These are phyloP conservation scores for Fonsecaea pugnacius DNA, from an alignment of 2,329 filamentous ascomycete genomes.

Conservation along the genomic window DNA sequence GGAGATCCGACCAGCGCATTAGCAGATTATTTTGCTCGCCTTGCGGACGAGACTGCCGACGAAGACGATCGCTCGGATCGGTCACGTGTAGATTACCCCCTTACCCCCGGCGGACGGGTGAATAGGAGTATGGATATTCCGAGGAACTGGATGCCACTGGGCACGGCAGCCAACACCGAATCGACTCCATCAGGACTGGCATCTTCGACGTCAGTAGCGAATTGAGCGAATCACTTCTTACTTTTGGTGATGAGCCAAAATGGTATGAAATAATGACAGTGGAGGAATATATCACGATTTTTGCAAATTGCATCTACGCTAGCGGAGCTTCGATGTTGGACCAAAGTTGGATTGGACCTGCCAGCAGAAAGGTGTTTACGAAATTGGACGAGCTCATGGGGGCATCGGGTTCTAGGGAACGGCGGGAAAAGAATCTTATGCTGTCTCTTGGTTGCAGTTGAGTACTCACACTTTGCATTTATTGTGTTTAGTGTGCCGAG, in stretches of 20 bases:
- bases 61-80: conserved; percentile 55
- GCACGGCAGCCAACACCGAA: conserved; percentile 24
- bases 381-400: conserved; percentile 2
- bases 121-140: conserved; percentile 69
- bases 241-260: conserved; percentile 1
- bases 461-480: not conserved
- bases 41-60: conserved; percentile 72
- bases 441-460: not conserved
- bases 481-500: not conserved
- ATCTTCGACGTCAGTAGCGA: conserved; percentile 27
- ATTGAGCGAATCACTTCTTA: conserved; percentile 16
- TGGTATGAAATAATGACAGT: conserved; percentile 23
- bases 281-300: conserved; percentile 18
- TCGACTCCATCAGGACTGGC: conserved; percentile 22
- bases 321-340: conserved; percentile 8
- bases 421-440: conserved; percentile 6
- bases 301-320: conserved; percentile 19
- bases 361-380: conserved; percentile 13
- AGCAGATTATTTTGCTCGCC: conserved; percentile 83
- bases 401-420: not conserved
- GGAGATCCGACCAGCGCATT: conserved; percentile 69
- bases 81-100: conserved; percentile 59
- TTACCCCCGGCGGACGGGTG: conserved; percentile 66
- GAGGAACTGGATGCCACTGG: conserved; percentile 59
- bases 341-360: conserved; percentile 7